Conservation (phyloP, 2,329 filamentous ascomycete genomes). For the Xylaria multiplex region DNA sequence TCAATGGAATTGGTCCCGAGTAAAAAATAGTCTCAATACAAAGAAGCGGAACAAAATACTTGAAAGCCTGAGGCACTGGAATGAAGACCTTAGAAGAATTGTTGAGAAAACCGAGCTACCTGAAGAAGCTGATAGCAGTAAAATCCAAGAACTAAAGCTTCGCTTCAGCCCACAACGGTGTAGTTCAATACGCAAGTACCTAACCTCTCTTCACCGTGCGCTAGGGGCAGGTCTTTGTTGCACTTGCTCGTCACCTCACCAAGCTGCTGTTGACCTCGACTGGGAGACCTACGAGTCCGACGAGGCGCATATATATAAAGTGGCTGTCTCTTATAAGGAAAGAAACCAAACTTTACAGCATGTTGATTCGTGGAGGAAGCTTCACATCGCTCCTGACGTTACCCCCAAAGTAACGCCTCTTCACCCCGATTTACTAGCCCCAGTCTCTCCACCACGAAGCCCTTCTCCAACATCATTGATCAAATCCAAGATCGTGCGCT, state of each 20-base stretch:
- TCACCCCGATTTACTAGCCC: background rate
- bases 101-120: conserved; percentile 19
- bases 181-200: conserved; percentile 15
- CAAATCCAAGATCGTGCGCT: conserved; percentile 18
- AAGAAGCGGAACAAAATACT: conserved; percentile 21
- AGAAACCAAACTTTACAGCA: background rate
- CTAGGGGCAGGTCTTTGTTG: conserved; percentile 16
- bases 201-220: conserved; percentile 18
- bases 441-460: conserved; percentile 4
- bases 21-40: conserved; percentile 19
- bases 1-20: conserved; percentile 20
- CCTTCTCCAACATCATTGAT: conserved; percentile 7
- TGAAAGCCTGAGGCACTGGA: conserved; percentile 7
- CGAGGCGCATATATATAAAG: conserved; percentile 14
- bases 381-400: conserved; percentile 11
- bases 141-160: conserved; percentile 20
- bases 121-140: conserved; percentile 16
- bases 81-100: conserved; percentile 18
- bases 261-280: conserved; percentile 21
- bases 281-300: conserved; percentile 19
- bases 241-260: conserved; percentile 15
- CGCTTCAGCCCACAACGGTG: conserved; percentile 16
- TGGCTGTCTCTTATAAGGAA: conserved; percentile 17
- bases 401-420: background rate
- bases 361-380: conserved; percentile 18